Conservation (phyloP, 805 yeast genomes). For the Candida adriatica region DNA sequence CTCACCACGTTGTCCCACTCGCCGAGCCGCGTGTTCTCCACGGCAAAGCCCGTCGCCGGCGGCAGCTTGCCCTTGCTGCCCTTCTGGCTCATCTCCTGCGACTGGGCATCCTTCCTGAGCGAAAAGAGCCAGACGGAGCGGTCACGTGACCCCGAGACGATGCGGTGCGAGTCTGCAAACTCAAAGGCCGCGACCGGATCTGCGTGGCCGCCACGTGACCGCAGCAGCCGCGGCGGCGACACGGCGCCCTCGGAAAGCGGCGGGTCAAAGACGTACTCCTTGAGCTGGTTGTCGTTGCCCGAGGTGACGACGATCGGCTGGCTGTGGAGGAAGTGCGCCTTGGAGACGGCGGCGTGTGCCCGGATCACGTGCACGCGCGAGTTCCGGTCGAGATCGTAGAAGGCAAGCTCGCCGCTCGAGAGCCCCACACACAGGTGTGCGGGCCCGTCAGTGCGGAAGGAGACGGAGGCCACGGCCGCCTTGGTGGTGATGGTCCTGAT, state of each 20-base stretch:
- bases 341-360: constrained; percentile 83
- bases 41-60: constrained; percentile 63
- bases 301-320: constrained; percentile 86
- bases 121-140: constrained; percentile 87
- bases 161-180: constrained; percentile 78
- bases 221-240: constrained; percentile 83
- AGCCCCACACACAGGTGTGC: constrained; percentile 78
- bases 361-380: constrained; percentile 69
- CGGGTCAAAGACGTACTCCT: constrained; percentile 92
- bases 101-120: constrained; percentile 91
- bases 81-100: constrained; percentile 86
- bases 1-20: constrained; percentile 94
- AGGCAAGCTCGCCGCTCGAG: constrained; percentile 73
- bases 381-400: constrained; percentile 71
- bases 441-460: constrained; percentile 89
- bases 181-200: constrained; percentile 73
- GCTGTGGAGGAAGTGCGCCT: constrained; percentile 73
- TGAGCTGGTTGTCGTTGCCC: constrained; percentile 86
- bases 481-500: constrained; percentile 41
- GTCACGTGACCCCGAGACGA: constrained; percentile 84
- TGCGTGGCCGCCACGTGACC: constrained; percentile 97
- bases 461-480: constrained; percentile 45
- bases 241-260: constrained; percentile 63
- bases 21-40: constrained; percentile 68
- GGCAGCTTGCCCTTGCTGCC: constrained; percentile 73